Base-by-base conservation (phyloP, 2,329 filamentous ascomycete genomes). In the Apiospora rasikravindrae region DNA sequence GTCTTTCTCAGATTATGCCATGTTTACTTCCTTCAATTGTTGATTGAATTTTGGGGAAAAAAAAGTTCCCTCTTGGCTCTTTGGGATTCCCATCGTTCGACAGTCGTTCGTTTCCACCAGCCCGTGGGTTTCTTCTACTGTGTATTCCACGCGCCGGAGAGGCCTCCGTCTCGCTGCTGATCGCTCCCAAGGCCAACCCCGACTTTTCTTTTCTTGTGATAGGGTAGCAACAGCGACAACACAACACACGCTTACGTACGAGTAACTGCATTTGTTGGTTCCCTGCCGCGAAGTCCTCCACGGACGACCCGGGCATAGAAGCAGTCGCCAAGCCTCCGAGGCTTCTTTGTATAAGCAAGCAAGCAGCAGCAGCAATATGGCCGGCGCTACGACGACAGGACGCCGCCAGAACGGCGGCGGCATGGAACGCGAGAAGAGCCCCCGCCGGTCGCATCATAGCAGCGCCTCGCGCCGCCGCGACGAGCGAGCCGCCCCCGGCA, bases 381-480 rank as follows among this genome's bases (percentile, higher is more conserved):
- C 66, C 19, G 26, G 66, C n/a, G 26, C 40, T 10, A 67, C 40
- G 14, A 22, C 44, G 40, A 44, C n/a, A 7, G 44, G 37, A 2
- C 40, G 37, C 37, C 64, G 42, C 66, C 40, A 45, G 4, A 45
- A 68, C 42, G 45, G 29, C 45, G 44, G 51, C 40, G 61, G 69
- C 45, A 44, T 24, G 8, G 16, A 64, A 26, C 66, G 69, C 44
- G 72, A 73, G 29, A 73, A 71, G 69, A 73, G 70, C 69, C 72
- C 66, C 8, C 69, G 69, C 6, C 42, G 51, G 6, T 73, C 71
- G 11, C 51, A 61, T 11, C 64, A 67, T 13, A 69, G 57, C 57
- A 22, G 57, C 51, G 16, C 69, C 71, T 22, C 68, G 47, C 19
- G 68, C 66, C 29, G 24, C 24, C 66, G 42, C 42, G n/a, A 47